Evolutionary conservation across 2,329 filamentous ascomycete genomes (phyloP), one percentile per base, ranked within the genome.

Genomic region (Xylariaceae sp.): DNA sequence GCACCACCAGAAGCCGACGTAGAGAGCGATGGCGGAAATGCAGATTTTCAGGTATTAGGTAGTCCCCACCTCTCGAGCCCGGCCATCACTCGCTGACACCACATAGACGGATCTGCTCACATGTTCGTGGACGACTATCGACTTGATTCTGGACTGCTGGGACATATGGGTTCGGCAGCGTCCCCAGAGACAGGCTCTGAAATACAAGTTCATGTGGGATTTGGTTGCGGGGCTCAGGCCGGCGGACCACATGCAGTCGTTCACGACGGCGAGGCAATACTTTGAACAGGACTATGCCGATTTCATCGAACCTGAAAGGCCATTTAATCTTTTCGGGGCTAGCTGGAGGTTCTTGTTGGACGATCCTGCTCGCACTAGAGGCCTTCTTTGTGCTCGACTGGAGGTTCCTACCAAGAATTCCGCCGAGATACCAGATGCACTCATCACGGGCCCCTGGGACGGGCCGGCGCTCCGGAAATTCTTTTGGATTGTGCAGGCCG

Each of bases 111-210:
- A 57, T 3, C 46, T 76, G 11, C 53, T 76, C 18, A 57, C 57
- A 14, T 62, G 63, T 23, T 61, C 62, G 1, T 74, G 71, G 70
- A 55, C 62, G 5, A 61, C 57, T n/a, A 55, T 69, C n/a, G 53
- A 65, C 23, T 54, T 71, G 18, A 63, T 76, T 8, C 60, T 73
- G 3, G 60, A 67, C 31, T 71, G 70, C 9, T 66, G 70, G 51
- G 63, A 73, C 35, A 55, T 60, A 3, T 76, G 71, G 68, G 62
- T 64, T 31, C 61, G 65, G 16, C 61, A 52, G 31, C 55, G 66
- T 39, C 64, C 61, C 6, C 56, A 50, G 4, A 50, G 52, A 26
- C 55, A 59, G 9, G 53, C 54, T 43, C 65, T 62, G 38, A 49
- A 62, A 32, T 60, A 68, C 45, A 9, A 11, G 21, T 6, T 24